Evolutionary conservation across 1,284 basidiomycete species (phyloP), one percentile per base, ranked within the genome.

Genomic region (Butyriboletus appendiculatus): DNA sequence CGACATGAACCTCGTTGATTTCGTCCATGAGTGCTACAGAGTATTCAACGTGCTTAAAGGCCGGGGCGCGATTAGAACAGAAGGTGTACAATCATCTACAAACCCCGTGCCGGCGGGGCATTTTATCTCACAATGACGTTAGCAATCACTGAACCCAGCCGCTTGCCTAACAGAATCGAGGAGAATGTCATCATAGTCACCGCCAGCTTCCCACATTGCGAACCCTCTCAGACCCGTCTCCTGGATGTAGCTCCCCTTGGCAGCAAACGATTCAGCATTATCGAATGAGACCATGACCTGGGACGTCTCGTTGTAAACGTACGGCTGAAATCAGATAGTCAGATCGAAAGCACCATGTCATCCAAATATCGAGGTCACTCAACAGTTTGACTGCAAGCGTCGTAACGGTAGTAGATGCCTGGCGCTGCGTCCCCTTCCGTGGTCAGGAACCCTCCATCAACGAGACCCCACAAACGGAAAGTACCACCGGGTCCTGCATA

Each of bases 141-240:
- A 33, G 32, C 32, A 33, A 14, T 43, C 46, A 64, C n/a, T n/a
- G n/a, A 81, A 67, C 56, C 81, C 77, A 47, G 64, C 71, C 5
- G 67, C 66, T 11, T 33, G 38, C 37, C 76, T 75, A 60, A 85
- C 80, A 1, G 81, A 70, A 55, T 82, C 72, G 16, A 84, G 62
- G 30, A 85, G 74, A 43, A 78, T 78, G 55, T 81, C 71, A 4
- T 78, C 54, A 49, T 64, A 78, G 62, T 85, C 84, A 11, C 81
- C 81, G 33, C 76, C 81, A 34, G 78, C 74, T 61, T 85, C 79
- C 81, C 81, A 85, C 69, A 82, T 77, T 4, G 79, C 69, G 61
- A 84, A 85, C 1, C 84, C 84, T 53, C 71, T 73, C 14, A 85
- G 64, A 16, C 76, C 74, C 9, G 60, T 65, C 9, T 68, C 57